Base-by-base conservation (phyloP, 345 rosid genomes). In the Boechera retrofracta region DNA sequence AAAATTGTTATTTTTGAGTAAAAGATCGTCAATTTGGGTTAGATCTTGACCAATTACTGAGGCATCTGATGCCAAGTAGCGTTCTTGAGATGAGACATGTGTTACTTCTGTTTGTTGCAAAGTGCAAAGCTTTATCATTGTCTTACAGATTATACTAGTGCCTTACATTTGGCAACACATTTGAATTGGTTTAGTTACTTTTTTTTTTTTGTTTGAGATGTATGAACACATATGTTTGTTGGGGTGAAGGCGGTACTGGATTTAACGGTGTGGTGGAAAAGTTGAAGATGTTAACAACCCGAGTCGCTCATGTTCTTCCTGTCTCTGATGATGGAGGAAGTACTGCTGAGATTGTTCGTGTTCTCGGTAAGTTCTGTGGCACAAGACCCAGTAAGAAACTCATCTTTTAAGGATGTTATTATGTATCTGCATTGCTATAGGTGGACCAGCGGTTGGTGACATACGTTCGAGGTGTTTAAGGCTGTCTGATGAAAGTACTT, bases 391-490 rank as follows among this genome's bases (percentile, higher is more conserved):
- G 8, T 28, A 28, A 4, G 10, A 39, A 56, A 29, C 59, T 64
- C 65, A 59, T 5, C 58, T 21, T 38, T 38, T 61, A 61, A 53
- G 41, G 28, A 42, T 31, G 29, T 2, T 52, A 4, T 15, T 38
- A 39, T 63, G 64, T 44, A 7, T 66, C 18, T 66, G 57, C 7
- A n/a, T 32, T 66, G 62, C 24, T 70, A 33, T 60, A 93, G 97
- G 97, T 31, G 98, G 98, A 47, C 98, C 98, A 13, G 98, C 98
- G 49, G 97, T 94, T 51, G 98, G 97, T 58, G 98, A 94, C 71
- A 91, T 91, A 65, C 84, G 98, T 67, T 94, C 98, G 5, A 88
- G 98, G 76, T 92, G 98, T 77, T 88, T 94, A 86, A 87, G 98
- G 74, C 82, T 94, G 51, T 92, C 97, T 5, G 97, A 88, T 69